Evolutionary conservation across 2,329 filamentous ascomycete genomes (phyloP), one percentile per base, ranked within the genome.

Genomic region (Stagonosporopsis vannaccii): DNA sequence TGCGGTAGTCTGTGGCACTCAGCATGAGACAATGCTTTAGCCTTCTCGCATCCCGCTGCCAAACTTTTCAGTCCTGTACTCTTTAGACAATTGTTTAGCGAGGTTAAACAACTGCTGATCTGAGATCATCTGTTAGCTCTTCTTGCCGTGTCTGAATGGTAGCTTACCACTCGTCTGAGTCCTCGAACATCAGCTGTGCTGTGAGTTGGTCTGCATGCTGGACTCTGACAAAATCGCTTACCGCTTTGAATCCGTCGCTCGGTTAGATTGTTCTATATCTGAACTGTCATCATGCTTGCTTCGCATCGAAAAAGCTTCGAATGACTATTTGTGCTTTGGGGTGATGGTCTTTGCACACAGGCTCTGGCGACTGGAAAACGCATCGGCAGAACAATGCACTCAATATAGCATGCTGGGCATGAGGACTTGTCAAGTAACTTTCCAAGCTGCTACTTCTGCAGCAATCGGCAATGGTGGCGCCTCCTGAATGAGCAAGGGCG

Each of bases 21-120:
- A 61, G 40, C 51, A 61, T 37, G 1, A 66, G 48, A 0, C 4
- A 20, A 12, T 53, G 45, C 33, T 60, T 64, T 4, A 66, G 39
- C 3, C 47, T 3, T 1, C 63, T 17, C 2, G 53, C 51, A 12
- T 30, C 13, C 13, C 13, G 9, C 6, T 23, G 8, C 20, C 26
- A 7, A 41, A 17, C 56, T 23, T 22, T 25, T 6, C 37, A 22
- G 17, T 22, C 7, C 9, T 17, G 6, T 7, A 11, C 6, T 9
- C 6, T 12, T 22, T 13, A 39, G n/a, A 20, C 17, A 44, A 6
- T 17, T 5, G 15, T 17, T 13, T 17, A 15, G 13, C 13, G 28
- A 30, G 43, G 58, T 7, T 19, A 23, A 39, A 4, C 26, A 13
- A 8, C 33, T 8, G 23, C 12, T 23, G 17, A 48, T 19, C 13